Percentiles rank a stretch among this genome's conserved stretches.
Conservation (phyloP, 1,284 basidiomycete species). For the Ustilago xerochloae region DNA sequence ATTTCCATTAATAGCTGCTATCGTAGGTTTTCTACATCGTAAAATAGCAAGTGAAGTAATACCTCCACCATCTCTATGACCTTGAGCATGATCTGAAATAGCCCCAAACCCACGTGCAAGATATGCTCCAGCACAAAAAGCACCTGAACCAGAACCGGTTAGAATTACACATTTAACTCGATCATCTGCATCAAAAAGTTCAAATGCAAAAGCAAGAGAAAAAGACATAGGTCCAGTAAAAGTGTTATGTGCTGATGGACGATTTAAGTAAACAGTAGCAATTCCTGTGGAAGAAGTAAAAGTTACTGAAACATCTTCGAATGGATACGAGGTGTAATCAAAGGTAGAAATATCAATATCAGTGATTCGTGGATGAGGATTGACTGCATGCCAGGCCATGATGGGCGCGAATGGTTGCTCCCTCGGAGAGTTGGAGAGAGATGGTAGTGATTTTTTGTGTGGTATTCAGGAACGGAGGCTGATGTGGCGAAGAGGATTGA, state of each 20-base stretch:
- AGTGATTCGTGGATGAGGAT: constrained; percentile 44
- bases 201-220: constrained; percentile 54
- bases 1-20: constrained; percentile 60
- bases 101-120: constrained; percentile 50
- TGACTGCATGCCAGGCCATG: constrained; percentile 28
- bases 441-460: background rate
- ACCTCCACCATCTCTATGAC: constrained; percentile 56
- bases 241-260: constrained; percentile 44
- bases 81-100: constrained; percentile 29
- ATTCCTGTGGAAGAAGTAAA: constrained; percentile 25
- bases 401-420: background rate
- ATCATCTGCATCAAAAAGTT: constrained; percentile 56
- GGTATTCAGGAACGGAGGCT: no score
- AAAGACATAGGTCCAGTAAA: constrained; percentile 49
- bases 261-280: constrained; percentile 35
- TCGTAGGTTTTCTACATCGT: constrained; percentile 49
- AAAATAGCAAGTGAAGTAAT: constrained; percentile 43
- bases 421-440: background rate
- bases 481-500: background rate
- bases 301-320: constrained; percentile 39
- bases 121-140: constrained; percentile 60
- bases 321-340: constrained; percentile 35
- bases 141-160: constrained; percentile 53
- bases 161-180: constrained; percentile 53
- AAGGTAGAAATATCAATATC: constrained; percentile 34